Conservation (phyloP, 108 stramenopile species). For the Heterococcus sp. region DNA sequence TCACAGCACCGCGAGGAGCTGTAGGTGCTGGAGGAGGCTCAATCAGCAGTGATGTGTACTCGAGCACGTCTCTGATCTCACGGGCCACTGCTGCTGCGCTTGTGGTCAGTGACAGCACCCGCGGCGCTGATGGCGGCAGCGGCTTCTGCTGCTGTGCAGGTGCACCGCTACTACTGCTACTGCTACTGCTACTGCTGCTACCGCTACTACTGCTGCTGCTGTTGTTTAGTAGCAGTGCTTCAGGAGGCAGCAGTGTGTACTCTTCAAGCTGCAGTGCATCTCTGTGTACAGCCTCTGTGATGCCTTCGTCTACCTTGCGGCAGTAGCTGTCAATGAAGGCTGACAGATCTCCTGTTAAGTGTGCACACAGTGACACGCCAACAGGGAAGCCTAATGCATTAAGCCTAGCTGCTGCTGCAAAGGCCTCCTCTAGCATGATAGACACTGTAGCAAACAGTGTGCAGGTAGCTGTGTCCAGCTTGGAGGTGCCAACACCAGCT, state of each 20-base stretch:
- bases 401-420: slow-evolving; percentile 15
- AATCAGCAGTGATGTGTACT: slow-evolving; percentile 16
- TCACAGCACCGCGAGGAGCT: background rate
- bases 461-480: too few species aligned
- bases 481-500: too few species aligned
- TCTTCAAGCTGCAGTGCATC: slow-evolving; percentile 7
- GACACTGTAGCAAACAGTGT: slow-evolving; percentile 5
- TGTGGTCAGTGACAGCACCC: background rate
- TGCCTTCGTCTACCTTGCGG: background rate
- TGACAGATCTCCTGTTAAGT: slow-evolving; percentile 7
- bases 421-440: slow-evolving; percentile 36
- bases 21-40: slow-evolving; percentile 19
- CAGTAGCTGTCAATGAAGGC: slow-evolving; percentile 11
- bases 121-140: background rate
- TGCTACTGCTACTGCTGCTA: background rate
- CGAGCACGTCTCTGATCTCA: slow-evolving; percentile 15
- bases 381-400: slow-evolving; percentile 32
- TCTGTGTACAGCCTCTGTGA: slow-evolving; percentile 4
- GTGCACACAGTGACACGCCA: slow-evolving; percentile 22
- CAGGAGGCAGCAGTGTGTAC: slow-evolving; percentile 6
- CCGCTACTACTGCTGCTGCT: background rate
- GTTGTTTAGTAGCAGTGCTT: slow-evolving; percentile 1
- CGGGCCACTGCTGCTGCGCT: slow-evolving; percentile 14
- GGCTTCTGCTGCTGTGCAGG: background rate
- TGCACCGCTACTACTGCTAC: background rate